These are phyloP conservation scores for Dactylellina sp. DNA, from an alignment of 2,329 filamentous ascomycete genomes.

Conservation along the genomic window DNA sequence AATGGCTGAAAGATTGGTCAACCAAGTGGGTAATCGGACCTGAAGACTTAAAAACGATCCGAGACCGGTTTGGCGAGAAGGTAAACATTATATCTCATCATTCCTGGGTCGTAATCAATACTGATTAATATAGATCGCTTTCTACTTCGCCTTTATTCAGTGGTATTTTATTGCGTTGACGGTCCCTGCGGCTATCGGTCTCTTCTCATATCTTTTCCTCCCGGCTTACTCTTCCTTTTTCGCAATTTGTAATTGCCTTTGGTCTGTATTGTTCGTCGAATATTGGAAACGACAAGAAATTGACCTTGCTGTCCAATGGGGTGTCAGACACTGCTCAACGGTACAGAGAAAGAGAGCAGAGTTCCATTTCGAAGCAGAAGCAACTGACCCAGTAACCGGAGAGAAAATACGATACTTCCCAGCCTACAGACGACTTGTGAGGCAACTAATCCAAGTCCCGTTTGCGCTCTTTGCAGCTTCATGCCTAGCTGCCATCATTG, in stretches of 20 bases:
- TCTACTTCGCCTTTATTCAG: constrained; percentile 95
- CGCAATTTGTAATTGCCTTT: constrained; percentile 81
- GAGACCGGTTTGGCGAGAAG: constrained; percentile 81
- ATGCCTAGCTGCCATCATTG: constrained; percentile 83
- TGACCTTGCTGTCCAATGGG: constrained; percentile 88
- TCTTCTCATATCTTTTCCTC: constrained; percentile 81
- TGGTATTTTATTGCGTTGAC: constrained; percentile 87
- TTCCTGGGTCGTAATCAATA: not conserved
- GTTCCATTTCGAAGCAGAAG: constrained; percentile 82
- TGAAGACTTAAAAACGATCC: constrained; percentile 77
- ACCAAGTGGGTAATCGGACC: constrained; percentile 76
- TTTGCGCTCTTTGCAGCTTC: constrained; percentile 81
- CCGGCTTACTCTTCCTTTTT: constrained; percentile 87
- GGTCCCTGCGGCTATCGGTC: constrained; percentile 83
- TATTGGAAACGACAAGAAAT: constrained; percentile 95
- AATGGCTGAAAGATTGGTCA: constrained; percentile 80
- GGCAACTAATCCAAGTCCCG: constrained; percentile 83
- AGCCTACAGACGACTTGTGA: constrained; percentile 77
- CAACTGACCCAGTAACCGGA: constrained; percentile 83
- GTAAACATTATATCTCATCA: constrained; percentile 60
- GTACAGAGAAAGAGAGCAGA: constrained; percentile 80
- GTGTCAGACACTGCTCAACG: constrained; percentile 82
- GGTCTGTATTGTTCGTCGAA: constrained; percentile 90
- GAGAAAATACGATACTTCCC: constrained; percentile 82
- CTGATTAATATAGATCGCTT: constrained; percentile 73